Base-by-base conservation (phyloP, 176 grass and related monocot species). In the Poa pratensis region DNA sequence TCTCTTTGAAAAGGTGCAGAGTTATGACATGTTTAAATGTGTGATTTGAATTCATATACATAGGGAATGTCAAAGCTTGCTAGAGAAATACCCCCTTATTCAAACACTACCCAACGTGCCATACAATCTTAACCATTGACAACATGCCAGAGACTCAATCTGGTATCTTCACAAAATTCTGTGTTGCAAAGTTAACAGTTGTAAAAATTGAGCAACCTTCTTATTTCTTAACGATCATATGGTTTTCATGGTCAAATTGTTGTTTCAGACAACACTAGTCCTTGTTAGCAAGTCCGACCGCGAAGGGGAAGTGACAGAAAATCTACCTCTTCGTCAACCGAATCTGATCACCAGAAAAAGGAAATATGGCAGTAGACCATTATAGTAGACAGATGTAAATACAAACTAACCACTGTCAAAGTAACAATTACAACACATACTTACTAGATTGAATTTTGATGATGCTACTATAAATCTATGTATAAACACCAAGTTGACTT, bases 401-500 rank as follows among this genome's bases (percentile, higher is more conserved):
- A 52, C 72, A 53, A 30, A 67, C 5, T 30, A 67, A 67, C 27
- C 28, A 67, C 7, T 35, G 30, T 19, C 28, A 28, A 28, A 67
- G 27, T 67, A 35, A 67, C 64, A 67, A 67, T 17, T 69, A 69
- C 34, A 40, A 40, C 32, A 69, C 19, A 40, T 34, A 16, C 27
- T 66, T 69, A 40, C 66, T 69, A 40, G 17, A 40, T n/a, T 40
- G 17, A 40, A 69, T 69, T 69, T 17, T 40, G 34, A 69, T 5
- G 3, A 8, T 69, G 20, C 15, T 40, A 40, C 18, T 45, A 46
- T 14, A 69, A 40, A 69, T 40, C 66, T 69, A 69, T 69, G 34
- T n/a, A 39, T 69, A 30, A 17, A 40, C 8, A 69, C 34, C 66
- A 69, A 69, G 26, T 64, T 64, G 61, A 64, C 64, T 67, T 35